Conservation (phyloP, 805 yeast species). For the Ogataea parapolymorpha region DNA sequence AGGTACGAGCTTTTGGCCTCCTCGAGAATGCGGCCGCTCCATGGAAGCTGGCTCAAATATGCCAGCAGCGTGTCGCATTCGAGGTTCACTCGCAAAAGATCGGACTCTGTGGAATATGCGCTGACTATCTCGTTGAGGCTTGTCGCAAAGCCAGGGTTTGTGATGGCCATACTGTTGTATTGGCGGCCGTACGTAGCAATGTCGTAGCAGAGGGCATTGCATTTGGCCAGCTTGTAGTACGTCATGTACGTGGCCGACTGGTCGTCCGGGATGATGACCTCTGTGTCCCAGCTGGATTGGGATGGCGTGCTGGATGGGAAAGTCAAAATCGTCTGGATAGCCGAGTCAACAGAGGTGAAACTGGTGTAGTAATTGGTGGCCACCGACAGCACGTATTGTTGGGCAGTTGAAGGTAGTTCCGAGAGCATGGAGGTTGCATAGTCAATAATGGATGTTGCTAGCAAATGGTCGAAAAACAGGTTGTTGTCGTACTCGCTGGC, state of each 20-base stretch:
- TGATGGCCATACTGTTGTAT: conserved; percentile 8
- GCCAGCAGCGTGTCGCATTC: conserved; percentile 7
- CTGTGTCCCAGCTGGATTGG: conserved; percentile 7
- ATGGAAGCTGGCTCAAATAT: conserved; percentile 5
- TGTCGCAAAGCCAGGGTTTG: conserved; percentile 7
- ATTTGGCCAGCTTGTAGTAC: conserved; percentile 9
- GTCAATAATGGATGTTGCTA: conserved; percentile 5
- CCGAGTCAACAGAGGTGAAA: conserved; percentile 5
- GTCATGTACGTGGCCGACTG: conserved; percentile 1
- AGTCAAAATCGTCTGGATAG: not conserved
- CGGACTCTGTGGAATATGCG: conserved; percentile 5
- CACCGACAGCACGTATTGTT: conserved; percentile 2
- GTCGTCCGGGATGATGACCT: conserved; percentile 7
- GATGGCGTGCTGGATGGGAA: conserved; percentile 1
- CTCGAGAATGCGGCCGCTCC: conserved; percentile 8
- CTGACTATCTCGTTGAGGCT: conserved; percentile 1
- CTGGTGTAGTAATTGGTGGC: conserved; percentile 5
- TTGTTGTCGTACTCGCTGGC: conserved; percentile 3
- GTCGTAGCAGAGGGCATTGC: conserved; percentile 12
- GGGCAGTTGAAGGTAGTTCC: conserved; percentile 5
- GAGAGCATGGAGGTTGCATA: conserved; percentile 3
- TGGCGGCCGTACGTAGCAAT: conserved; percentile 7
- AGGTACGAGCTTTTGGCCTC: conserved; percentile 10
- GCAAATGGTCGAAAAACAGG: conserved; percentile 7
- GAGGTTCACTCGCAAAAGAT: conserved; percentile 1